Base-by-base conservation (phyloP, 2,329 filamentous ascomycete species). In the Clonostachys rosea region DNA sequence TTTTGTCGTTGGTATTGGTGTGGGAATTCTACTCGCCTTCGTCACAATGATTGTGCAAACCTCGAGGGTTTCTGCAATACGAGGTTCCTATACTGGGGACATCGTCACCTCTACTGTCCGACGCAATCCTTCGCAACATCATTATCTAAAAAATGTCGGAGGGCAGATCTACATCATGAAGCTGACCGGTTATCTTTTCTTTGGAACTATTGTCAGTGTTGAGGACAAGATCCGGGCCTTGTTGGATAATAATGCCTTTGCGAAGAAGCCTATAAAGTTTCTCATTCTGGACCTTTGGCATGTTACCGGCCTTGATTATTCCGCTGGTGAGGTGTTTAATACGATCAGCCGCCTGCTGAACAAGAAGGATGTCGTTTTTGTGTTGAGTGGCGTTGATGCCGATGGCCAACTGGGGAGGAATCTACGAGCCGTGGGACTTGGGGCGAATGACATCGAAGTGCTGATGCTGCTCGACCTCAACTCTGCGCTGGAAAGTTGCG, bases 161-260 rank as follows among this genome's bases (percentile, higher is more conserved):
- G 79, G 82, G 34, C 94, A 99, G 62, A 94, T 95, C 34, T 87
- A 89, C 49, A 84, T 97, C 44, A 87, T 95, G 59, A 97, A 97
- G 65, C 78, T 99, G 14, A 86, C 88, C 0, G 92, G 94, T 0
- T 97, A 92, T 60, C 79, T 99, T n/a, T 99, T 99, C 74, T 99
- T 99, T 56, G 94, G 94, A 14, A 97, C 91, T 4, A 96, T 99
- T 54, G 92, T 96, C 46, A 90, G 89, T 43, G 92, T 99, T 0
- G 94, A 99, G 65, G 87, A 89, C 52, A 87, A 87, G 53, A 91
- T 97, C 51, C 82, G 91, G 18, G 82, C 77, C 5, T 71, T 97
- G 34, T 84, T 97, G 42, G 85, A 91, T 30, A 90, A 95, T 33
- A 84, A 92, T 51, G 79, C 84, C 3, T 97, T 96, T 61, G 73